Evolutionary conservation across 495 filamentous ascomycete genomes (phyloP).

Genomic region (Mycothermus thermophilus): DNA sequence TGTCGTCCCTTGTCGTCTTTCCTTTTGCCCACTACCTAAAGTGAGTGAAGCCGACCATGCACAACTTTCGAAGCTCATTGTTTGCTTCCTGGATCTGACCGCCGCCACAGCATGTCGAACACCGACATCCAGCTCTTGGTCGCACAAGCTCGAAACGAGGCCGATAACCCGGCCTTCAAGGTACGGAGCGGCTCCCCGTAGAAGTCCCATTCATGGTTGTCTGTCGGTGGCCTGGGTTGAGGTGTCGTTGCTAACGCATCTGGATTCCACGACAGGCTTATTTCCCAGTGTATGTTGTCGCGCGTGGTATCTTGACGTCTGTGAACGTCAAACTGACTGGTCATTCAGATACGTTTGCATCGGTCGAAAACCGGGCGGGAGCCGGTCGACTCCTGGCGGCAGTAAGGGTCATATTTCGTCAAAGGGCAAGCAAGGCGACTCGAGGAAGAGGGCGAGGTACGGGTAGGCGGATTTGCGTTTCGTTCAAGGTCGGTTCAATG

Average conservation of each 20-base stretch:
- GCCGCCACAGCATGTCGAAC: conserved; percentile 41
- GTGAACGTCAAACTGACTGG: conserved; percentile 3
- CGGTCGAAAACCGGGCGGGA: conserved; percentile 33
- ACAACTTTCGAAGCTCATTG: conserved; percentile 6
- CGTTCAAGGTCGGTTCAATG: no score
- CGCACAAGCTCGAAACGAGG: conserved; percentile 51
- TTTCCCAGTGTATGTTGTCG: conserved; percentile 53
- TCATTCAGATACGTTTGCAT: conserved; percentile 40
- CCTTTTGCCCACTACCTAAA: conserved; percentile 38
- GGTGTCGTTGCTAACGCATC: no score
- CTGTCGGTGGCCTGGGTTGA: no score
- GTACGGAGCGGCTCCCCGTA: no score
- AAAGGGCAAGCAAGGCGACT: conserved; percentile 16
- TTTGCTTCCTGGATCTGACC: conserved; percentile 17
- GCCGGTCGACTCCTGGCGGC: conserved; percentile 12
- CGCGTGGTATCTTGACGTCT: neutral
- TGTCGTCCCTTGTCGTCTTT: conserved; percentile 49
- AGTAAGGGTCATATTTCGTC: conserved; percentile 11
- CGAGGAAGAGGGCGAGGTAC: conserved; percentile 15
- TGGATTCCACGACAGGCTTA: conserved; percentile 49
- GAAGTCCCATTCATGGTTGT: no score
- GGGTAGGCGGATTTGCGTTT: neutral
- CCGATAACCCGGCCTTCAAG: conserved; percentile 49
- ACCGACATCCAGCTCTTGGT: conserved; percentile 51
- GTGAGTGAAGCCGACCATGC: conserved; percentile 15